Evolutionary conservation across 164 flowering plant genomes (phyloP), one percentile per base, ranked within the genome.

Genomic region (Chimonanthus praecox): DNA sequence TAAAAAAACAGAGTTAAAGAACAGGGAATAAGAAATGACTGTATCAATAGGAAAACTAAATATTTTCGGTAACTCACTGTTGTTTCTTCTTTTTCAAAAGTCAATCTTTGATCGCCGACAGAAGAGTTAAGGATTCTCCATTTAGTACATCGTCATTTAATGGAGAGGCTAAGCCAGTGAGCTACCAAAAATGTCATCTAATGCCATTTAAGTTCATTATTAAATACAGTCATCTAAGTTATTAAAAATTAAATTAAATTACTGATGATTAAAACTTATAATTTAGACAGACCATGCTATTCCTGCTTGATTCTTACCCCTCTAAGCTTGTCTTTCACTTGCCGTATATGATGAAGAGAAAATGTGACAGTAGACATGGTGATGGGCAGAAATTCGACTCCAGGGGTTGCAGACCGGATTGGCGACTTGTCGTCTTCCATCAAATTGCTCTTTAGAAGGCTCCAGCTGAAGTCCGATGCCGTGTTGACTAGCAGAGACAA

Each of bases 281-380:
- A 64, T 7, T 11, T 64, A 11, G 16, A 64, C 7, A 7, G 21
- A 33, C 21, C 6, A 18, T 64, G 33, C 1, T 33, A 0, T 33
- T 33, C 33, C 33, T 33, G 33, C 33, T 33, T 33, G 33, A 46
- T 13, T 49, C 83, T 77, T 85, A 90, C 92, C 84, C 71, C 88
- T 68, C 83, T 81, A 70, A 87, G 82, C 64, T 81, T 85, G 78
- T 51, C 7, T 80, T 86, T 88, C 33, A 88, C 84, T 62, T 83
- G 77, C 67, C 82, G 83, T 75, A 90, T 80, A 3, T 76, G 79
- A 21, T 87, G 86, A 45, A 88, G 80, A 45, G 86, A 78, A 63
- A 90, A 83, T 3, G 81, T 47, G 2, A 81, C 48, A 2, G 90
- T 81, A 8, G 84, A 64, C 6, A 84, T 78, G 1, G 45, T 47